Percentiles rank a stretch among this genome's conserved stretches.
phyloP scores from a whole-genome alignment of 1,284 basidiomycete genomes.

The Cerrena zonata region DNA sequence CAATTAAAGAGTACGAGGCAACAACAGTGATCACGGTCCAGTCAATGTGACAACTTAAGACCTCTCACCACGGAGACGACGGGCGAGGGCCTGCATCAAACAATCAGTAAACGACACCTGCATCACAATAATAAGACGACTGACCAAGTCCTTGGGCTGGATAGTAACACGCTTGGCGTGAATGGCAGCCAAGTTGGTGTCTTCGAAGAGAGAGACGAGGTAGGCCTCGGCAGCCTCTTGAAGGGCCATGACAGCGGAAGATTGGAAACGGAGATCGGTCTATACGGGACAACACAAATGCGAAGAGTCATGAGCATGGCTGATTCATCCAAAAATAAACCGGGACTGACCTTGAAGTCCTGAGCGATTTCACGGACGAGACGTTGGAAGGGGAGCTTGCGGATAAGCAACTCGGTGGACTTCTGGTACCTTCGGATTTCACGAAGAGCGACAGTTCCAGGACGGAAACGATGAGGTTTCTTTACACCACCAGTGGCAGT shows the following conservation, averaged over 20 bases:
- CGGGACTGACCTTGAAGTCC: constrained; percentile 79
- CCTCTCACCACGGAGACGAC: constrained; percentile 85
- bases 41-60: constrained; percentile 44
- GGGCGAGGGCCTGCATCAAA: constrained; percentile 56
- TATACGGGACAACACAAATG: constrained; percentile 25
- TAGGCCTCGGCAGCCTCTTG: constrained; percentile 97
- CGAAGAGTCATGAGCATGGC: constrained; percentile 13
- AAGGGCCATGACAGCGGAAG: constrained; percentile 90
- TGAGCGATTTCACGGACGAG: constrained; percentile 95
- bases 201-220: constrained; percentile 91
- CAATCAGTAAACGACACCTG: background rate
- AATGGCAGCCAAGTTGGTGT: constrained; percentile 89
- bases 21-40: constrained; percentile 2
- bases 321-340: background rate
- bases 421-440: constrained; percentile 98
- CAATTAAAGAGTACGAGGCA: constrained; percentile 11
- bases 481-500: constrained; percentile 91
- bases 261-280: constrained; percentile 95
- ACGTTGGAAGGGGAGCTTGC: constrained; percentile 94
- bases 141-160: constrained; percentile 75
- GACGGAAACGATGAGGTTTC: constrained; percentile 96
- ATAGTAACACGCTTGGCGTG: constrained; percentile 91
- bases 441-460: constrained; percentile 96
- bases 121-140: constrained; percentile 1
- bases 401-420: constrained; percentile 91